Evolutionary conservation across 139 green algal genomes (phyloP), one percentile per base, ranked within the genome.

Genomic region (Tetradesmus obliquus): DNA sequence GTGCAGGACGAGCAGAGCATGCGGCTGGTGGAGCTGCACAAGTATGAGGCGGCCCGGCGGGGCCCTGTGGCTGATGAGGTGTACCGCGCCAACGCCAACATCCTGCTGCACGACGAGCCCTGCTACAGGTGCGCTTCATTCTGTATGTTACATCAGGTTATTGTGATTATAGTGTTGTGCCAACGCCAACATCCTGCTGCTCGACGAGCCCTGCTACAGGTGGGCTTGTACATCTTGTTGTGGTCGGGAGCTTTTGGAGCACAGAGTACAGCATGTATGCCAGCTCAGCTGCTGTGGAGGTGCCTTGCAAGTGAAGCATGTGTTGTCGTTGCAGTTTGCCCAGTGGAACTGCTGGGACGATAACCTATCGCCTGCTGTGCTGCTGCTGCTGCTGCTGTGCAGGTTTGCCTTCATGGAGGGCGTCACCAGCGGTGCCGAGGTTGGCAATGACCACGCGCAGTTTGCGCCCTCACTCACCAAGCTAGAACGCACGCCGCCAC

Each of bases 121-220:
- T 96, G 91, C 93, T 98, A 96, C 94, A 94, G 96, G 55, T 94
- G 97, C 8, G 95, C 92, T 7, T 82, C n/a, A 19, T 13, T 82
- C 8, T 9, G 7, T 82, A 12, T 54, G 74, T 12, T 82, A 54
- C 22, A 82, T 9, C 9, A 54, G 7, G 74, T 13, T 82, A 10
- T 54, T 5, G 22, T 82, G 74, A 13, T 54, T 82, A 45, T 82
- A 19, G 74, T 66, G 57, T 66, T 66, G 95, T 84, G 93, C 96
- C 87, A 99, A 98, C 88, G 93, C 95, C 1, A 96, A 96, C 91
- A 83, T 95, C 32, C n/a, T 98, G 82, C 88, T 97, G 85, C 91
- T 96, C 54, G 97, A 98, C 72, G 97, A 99, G 86, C 88, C 88
- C 19, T 96, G 91, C 93, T 98, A 96, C 94, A 94, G 96, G 54